These are phyloP conservation scores for Aspergillus calidoustus DNA, from an alignment of 2,329 filamentous ascomycete genomes.

Conservation along the genomic window DNA sequence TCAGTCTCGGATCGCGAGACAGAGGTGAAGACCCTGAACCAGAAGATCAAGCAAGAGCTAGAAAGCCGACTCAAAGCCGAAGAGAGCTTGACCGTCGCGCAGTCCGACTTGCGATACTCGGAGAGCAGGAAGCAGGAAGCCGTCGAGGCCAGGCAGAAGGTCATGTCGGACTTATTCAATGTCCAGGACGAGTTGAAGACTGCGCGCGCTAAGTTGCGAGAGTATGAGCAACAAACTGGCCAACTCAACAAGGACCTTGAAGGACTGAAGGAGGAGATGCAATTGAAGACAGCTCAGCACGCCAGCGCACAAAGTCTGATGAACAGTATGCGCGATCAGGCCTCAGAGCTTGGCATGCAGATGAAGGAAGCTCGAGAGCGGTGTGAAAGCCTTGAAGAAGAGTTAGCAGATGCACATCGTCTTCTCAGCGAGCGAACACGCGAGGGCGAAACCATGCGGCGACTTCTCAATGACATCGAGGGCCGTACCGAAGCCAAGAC, in stretches of 20 bases:
- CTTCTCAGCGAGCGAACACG: constrained; percentile 85
- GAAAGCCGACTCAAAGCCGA: constrained; percentile 74
- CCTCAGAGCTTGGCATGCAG: constrained; percentile 83
- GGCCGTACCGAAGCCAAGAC: constrained; percentile 79
- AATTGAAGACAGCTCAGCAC: constrained; percentile 85
- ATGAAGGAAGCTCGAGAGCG: constrained; percentile 86
- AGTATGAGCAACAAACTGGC: constrained; percentile 74
- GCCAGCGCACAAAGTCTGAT: constrained; percentile 82
- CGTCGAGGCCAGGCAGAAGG: constrained; percentile 72
- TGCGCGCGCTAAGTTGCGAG: constrained; percentile 63
- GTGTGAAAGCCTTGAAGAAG: constrained; percentile 87
- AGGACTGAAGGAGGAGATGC: constrained; percentile 74
- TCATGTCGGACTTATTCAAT: constrained; percentile 69
- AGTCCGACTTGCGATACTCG: constrained; percentile 75
- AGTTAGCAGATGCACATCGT: constrained; percentile 84
- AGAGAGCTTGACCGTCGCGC: constrained; percentile 73
- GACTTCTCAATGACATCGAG: constrained; percentile 84
- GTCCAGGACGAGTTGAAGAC: constrained; percentile 71
- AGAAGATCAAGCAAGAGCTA: constrained; percentile 76
- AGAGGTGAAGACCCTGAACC: constrained; percentile 77
- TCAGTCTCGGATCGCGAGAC: constrained; percentile 73
- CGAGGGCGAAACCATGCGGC: constrained; percentile 92
- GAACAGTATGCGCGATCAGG: constrained; percentile 91
- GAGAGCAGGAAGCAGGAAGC: constrained; percentile 82
- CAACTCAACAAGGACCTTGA: constrained; percentile 71